A percentile compares a stretch with the other conserved stretches of the same genome.
Conservation (phyloP, 2,329 filamentous ascomycete species). For the Scopulariopsis brevicaulis region DNA sequence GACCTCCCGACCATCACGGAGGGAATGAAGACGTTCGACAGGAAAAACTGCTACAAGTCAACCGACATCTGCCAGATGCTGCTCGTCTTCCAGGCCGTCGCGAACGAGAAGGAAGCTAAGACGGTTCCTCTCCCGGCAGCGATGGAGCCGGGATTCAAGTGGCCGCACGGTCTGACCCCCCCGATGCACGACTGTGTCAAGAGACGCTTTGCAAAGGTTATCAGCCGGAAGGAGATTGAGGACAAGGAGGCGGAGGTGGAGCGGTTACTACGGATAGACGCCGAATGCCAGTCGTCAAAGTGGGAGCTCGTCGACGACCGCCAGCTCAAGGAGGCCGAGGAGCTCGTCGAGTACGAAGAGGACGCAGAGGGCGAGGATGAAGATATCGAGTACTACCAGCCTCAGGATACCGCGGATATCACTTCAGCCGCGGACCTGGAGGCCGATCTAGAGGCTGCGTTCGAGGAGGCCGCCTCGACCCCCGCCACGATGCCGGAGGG, state of each 20-base stretch:
- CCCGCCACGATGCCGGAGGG: constrained; percentile 29
- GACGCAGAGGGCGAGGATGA: constrained; percentile 35
- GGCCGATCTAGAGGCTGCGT: constrained; percentile 42
- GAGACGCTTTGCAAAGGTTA: constrained; percentile 71
- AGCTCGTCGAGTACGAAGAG: constrained; percentile 19
- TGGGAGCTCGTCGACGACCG: constrained; percentile 55
- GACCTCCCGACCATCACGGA: constrained; percentile 82
- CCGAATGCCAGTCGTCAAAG: constrained; percentile 43
- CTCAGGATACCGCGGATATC: constrained; percentile 43
- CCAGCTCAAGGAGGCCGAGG: constrained; percentile 11
- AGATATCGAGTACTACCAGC: constrained; percentile 22
- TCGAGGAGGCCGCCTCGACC: constrained; percentile 28
- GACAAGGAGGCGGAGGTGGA: constrained; percentile 74
- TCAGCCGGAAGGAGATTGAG: constrained; percentile 74
- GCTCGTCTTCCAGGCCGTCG: constrained; percentile 59
- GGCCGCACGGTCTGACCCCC: constrained; percentile 77
- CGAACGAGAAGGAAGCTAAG: constrained; percentile 53
- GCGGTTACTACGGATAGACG: constrained; percentile 59
- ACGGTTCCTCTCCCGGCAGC: constrained; percentile 59
- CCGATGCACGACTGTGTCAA: constrained; percentile 80
- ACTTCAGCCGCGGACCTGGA: constrained; percentile 40
- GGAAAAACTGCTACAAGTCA: constrained; percentile 77
- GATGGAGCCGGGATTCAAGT: constrained; percentile 58
- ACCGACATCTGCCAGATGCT: constrained; percentile 87
- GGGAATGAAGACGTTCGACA: constrained; percentile 89